These are phyloP conservation scores for Saturnispora saitoi DNA, from an alignment of 805 yeast genomes.

Conservation along the genomic window DNA sequence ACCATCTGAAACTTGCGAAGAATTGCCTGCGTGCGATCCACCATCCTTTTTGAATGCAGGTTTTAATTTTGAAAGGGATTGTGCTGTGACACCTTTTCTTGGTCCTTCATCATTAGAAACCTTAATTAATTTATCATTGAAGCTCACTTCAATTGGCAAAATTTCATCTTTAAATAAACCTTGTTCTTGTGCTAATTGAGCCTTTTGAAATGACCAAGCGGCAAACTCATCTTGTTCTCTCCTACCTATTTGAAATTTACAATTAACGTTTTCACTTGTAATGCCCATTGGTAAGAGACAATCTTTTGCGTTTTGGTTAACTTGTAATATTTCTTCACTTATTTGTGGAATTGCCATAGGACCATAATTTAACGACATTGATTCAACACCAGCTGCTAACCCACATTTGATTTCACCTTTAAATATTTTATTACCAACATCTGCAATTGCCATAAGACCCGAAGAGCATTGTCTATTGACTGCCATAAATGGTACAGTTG, in stretches of 20 bases:
- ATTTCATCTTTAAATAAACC: constrained; percentile 88
- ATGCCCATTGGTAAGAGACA: constrained; percentile 95
- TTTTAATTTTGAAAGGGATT: constrained; percentile 60
- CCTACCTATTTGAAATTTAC: constrained; percentile 55
- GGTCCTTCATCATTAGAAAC: constrained; percentile 62
- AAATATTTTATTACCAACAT: constrained; percentile 79
- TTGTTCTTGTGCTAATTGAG: constrained; percentile 57
- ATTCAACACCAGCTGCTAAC: constrained; percentile 86
- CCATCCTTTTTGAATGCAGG: constrained; percentile 88
- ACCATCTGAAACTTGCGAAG: constrained; percentile 94
- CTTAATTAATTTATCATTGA: constrained; percentile 39
- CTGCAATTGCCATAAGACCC: constrained; percentile 84
- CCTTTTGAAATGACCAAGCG: constrained; percentile 78
- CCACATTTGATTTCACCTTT: constrained; percentile 89
- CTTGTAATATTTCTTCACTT: constrained; percentile 37
- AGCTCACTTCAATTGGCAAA: constrained; percentile 60
- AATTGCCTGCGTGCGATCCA: constrained; percentile 89
- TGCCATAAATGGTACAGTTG: constrained; percentile 69
- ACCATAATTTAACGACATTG: constrained; percentile 89
- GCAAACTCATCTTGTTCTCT: constrained; percentile 81
- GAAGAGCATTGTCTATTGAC: constrained; percentile 93
- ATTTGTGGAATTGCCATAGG: constrained; percentile 61
- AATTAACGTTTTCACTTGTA: constrained; percentile 87
- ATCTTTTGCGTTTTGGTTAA: constrained; percentile 45
- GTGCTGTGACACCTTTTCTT: constrained; percentile 75